phyloP scores from a whole-genome alignment of 2,329 filamentous ascomycete genomes.

The Taxawa tesnikishii region DNA sequence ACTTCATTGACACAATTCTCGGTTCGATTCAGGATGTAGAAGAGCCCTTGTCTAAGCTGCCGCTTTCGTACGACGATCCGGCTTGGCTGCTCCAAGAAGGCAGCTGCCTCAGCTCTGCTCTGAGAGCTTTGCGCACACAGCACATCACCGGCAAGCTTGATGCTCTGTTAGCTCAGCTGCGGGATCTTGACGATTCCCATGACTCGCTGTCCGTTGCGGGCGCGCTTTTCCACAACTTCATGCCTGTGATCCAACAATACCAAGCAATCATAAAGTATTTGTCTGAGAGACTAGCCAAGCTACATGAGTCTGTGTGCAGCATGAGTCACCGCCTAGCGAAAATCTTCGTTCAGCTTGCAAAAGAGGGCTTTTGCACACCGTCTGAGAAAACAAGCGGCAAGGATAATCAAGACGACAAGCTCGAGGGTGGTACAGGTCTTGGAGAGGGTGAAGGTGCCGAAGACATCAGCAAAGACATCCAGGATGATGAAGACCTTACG shows the following conservation, averaged over 20 bases:
- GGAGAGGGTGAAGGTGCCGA: conserved; percentile 92
- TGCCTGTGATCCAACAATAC: conserved; percentile 69
- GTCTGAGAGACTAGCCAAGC: conserved; percentile 44
- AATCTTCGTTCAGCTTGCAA: conserved; percentile 65
- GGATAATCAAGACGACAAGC: conserved; percentile 47
- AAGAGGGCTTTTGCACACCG: conserved; percentile 84
- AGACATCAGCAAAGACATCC: conserved; percentile 95
- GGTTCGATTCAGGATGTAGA: conserved; percentile 66
- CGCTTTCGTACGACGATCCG: conserved; percentile 46
- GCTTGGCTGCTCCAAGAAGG: conserved; percentile 49
- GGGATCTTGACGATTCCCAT: conserved; percentile 25
- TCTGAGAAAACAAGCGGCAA: conserved; percentile 52
- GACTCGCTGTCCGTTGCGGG: conserved; percentile 34
- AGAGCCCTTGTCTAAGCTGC: conserved; percentile 41
- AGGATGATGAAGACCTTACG: conserved; percentile 82
- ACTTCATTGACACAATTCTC: conserved; percentile 61
- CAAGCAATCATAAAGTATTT: conserved; percentile 46
- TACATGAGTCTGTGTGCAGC: conserved; percentile 61
- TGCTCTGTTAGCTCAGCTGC: conserved; percentile 32
- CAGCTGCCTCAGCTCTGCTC: conserved; percentile 32
- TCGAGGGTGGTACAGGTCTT: conserved; percentile 84
- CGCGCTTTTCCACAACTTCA: conserved; percentile 47
- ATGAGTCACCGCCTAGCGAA: conserved; percentile 65
- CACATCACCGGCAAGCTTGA: conserved; percentile 39
- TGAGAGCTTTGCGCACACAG: conserved; percentile 47